Conservation (phyloP, 345 rosid genomes). For the Boechera retrofracta region DNA sequence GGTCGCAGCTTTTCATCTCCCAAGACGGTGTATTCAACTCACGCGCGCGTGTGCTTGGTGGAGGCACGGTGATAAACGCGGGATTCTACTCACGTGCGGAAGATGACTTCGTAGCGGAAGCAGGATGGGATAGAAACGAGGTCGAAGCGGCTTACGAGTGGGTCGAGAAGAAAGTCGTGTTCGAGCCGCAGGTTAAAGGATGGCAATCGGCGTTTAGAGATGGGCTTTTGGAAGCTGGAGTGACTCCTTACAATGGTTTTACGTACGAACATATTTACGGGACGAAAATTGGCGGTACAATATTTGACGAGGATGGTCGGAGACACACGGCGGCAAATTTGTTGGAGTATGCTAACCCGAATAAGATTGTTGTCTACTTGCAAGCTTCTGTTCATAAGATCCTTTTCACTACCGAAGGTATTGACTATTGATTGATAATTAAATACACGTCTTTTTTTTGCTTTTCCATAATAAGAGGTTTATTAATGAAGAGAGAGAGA, state of each 20-base stretch:
- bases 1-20: conserved; percentile 67
- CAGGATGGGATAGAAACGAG: conserved; percentile 48
- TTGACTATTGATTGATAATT: not conserved
- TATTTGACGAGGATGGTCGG: conserved; percentile 60
- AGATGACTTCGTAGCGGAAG: conserved; percentile 36
- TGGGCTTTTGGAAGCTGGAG: conserved; percentile 67
- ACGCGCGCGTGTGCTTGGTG: conserved; percentile 75
- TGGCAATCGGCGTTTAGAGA: conserved; percentile 73
- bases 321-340: conserved; percentile 77
- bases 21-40: conserved; percentile 73
- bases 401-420: conserved; percentile 50
- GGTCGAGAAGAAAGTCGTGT: conserved; percentile 70
- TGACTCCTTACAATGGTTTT: conserved; percentile 64
- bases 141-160: conserved; percentile 63
- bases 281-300: conserved; percentile 68
- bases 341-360: conserved; percentile 66
- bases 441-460: too few species aligned
- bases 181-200: conserved; percentile 49
- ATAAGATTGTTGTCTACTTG: conserved; percentile 53
- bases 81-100: conserved; percentile 71
- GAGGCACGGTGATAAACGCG: conserved; percentile 74
- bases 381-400: conserved; percentile 64
- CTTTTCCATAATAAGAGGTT: not conserved
- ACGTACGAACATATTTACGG: conserved; percentile 62
- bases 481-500: not conserved